Conservation (phyloP, 345 rosid species). For the Salix suchowensis region DNA sequence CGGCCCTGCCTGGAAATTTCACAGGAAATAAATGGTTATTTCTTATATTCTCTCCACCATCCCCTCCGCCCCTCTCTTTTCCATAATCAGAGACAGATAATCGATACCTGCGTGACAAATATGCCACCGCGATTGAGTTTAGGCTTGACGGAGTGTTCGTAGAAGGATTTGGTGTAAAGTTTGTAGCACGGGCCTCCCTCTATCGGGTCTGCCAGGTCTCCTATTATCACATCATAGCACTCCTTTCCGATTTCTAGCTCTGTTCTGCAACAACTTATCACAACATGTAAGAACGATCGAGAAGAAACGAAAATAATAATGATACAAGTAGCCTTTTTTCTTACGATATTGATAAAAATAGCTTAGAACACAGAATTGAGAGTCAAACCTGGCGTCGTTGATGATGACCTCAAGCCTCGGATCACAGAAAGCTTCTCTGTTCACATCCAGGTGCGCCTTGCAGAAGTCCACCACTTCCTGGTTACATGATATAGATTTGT, state of each 20-base stretch:
- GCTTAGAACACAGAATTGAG: neutral
- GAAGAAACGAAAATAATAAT: neutral
- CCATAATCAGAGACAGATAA: neutral
- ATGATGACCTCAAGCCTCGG: constrained; percentile 47
- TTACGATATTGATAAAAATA: neutral
- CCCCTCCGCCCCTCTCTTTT: neutral
- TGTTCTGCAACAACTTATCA: constrained; percentile 21
- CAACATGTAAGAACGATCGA: neutral
- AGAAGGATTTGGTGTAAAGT: constrained; percentile 61
- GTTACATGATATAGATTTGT: neutral
- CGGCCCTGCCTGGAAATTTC: constrained; percentile 52
- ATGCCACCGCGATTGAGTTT: constrained; percentile 47
- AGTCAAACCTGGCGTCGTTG: constrained; percentile 51
- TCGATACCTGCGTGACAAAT: constrained; percentile 53
- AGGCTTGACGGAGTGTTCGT: constrained; percentile 45
- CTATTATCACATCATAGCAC: constrained; percentile 51
- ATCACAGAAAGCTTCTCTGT: constrained; percentile 49
- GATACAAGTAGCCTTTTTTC: neutral
- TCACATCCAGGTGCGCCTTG: constrained; percentile 41
- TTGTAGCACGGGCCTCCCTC: constrained; percentile 70
- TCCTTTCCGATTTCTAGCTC: constrained; percentile 47
- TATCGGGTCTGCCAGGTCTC: constrained; percentile 68
- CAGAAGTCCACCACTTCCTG: constrained; percentile 72
- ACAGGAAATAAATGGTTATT: neutral
- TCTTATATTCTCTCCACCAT: neutral